Percentiles rank a stretch among this genome's conserved stretches.
phyloP scores from a whole-genome alignment of 768 basidiomycete species.

The Exsudoporus frostii region DNA sequence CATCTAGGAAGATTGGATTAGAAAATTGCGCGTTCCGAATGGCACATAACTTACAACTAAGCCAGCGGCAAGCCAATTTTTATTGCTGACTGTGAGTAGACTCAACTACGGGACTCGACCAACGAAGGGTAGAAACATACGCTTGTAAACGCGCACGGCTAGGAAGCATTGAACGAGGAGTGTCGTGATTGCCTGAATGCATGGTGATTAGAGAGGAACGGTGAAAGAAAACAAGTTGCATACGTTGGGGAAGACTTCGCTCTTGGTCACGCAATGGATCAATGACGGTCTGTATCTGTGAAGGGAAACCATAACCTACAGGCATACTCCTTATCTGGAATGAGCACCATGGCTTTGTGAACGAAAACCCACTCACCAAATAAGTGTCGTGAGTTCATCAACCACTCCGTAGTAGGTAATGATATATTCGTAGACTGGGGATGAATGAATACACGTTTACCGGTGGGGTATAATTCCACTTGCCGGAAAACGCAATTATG shows the following conservation, averaged over 20 bases:
- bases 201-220: not conserved
- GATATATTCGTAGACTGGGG: constrained; percentile 46
- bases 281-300: not conserved
- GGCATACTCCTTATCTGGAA: constrained; percentile 18
- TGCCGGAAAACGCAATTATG: constrained; percentile 51
- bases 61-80: constrained; percentile 35
- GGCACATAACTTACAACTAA: constrained; percentile 22
- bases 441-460: not conserved
- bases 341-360: not conserved
- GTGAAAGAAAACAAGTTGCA: not conserved
- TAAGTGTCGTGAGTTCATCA: constrained; percentile 29
- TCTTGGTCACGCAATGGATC: constrained; percentile 27
- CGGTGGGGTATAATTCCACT: not conserved
- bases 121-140: constrained; percentile 31
- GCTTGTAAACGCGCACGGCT: constrained; percentile 45
- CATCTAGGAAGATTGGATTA: constrained; percentile 4
- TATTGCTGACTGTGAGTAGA: constrained; percentile 44
- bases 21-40: not conserved
- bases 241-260: constrained; percentile 50
- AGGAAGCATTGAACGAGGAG: constrained; percentile 56
- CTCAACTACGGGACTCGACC: not conserved
- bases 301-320: constrained; percentile 11
- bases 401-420: constrained; percentile 39
- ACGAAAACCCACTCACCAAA: constrained; percentile 37
- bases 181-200: constrained; percentile 37